phyloP scores from a whole-genome alignment of 2,329 filamentous ascomycete genomes.

The Arthrobotrys sphaeroides region DNA sequence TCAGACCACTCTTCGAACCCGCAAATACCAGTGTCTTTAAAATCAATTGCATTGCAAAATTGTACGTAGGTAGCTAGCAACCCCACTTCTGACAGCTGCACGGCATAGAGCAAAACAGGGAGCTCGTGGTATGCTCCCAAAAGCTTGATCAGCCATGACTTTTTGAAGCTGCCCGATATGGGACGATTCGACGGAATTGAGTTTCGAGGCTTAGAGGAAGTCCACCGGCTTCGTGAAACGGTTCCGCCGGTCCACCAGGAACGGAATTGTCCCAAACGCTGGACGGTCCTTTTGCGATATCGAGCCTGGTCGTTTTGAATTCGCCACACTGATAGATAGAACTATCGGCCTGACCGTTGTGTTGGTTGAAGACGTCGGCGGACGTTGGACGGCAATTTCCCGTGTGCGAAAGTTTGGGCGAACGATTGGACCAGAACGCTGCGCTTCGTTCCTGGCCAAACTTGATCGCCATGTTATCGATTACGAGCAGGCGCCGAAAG shows the following conservation, averaged over 20 bases:
- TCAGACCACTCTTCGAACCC: too few relatives aligned
- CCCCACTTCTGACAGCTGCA: background rate
- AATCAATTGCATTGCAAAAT: too few relatives aligned
- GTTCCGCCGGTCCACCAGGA: background rate
- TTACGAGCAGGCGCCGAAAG: constrained; percentile 23
- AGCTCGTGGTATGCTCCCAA: constrained; percentile 28
- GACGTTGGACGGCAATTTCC: constrained; percentile 22
- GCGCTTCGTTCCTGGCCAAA: constrained; percentile 36
- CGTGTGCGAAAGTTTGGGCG: background rate
- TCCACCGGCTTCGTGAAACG: constrained; percentile 6
- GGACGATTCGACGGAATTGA: background rate
- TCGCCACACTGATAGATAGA: background rate
- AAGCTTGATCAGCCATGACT: constrained; percentile 50
- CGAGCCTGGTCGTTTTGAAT: background rate
- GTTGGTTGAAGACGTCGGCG: constrained; percentile 4
- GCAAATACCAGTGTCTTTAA: too few relatives aligned
- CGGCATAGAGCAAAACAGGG: constrained; percentile 3
- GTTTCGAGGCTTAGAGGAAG: background rate
- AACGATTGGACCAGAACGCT: constrained; percentile 17
- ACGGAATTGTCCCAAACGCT: background rate
- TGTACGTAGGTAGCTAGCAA: background rate
- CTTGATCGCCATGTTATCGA: constrained; percentile 10
- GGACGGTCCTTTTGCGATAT: background rate
- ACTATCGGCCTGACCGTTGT: too few relatives aligned
- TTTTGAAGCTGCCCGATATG: constrained; percentile 41